Percentiles rank a stretch among this genome's conserved stretches.
phyloP scores from a whole-genome alignment of 2,329 filamentous ascomycete species.

The Colletotrichum sp. region DNA sequence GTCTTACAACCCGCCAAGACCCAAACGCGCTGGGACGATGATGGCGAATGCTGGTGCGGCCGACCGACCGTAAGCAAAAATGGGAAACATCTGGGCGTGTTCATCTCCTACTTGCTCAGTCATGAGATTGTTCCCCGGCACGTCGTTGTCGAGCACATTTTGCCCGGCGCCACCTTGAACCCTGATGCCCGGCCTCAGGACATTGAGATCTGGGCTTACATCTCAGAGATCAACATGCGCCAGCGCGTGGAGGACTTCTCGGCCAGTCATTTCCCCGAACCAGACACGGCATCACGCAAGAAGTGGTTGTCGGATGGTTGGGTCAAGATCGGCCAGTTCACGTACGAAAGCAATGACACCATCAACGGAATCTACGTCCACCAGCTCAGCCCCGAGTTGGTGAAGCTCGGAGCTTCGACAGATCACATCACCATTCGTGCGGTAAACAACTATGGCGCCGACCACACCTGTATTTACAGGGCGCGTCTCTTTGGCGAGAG shows the following conservation, averaged over 20 bases:
- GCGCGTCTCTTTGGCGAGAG: slow-evolving; percentile 60
- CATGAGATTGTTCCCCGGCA: slow-evolving; percentile 68
- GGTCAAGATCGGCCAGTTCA: slow-evolving; percentile 63
- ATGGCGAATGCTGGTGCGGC: slow-evolving; percentile 89
- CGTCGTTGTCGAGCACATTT: slow-evolving; percentile 75
- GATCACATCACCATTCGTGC: slow-evolving; percentile 60
- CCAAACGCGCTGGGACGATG: slow-evolving; percentile 74
- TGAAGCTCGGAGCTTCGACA: slow-evolving; percentile 51
- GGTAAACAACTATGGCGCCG: slow-evolving; percentile 62
- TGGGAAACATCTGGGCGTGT: slow-evolving; percentile 57
- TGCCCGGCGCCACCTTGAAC: slow-evolving; percentile 64
- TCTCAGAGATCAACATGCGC: slow-evolving; percentile 50
- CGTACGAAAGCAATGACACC: slow-evolving; percentile 50
- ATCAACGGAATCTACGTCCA: slow-evolving; percentile 58
- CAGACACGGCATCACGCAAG: slow-evolving; percentile 24
- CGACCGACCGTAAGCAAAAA: slow-evolving; percentile 44
- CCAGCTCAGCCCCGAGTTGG: slow-evolving; percentile 54
- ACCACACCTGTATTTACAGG: slow-evolving; percentile 72
- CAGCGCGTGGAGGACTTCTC: slow-evolving; percentile 49
- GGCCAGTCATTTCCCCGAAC: slow-evolving; percentile 41
- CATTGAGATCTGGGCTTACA: slow-evolving; percentile 73
- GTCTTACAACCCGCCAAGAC: slow-evolving; percentile 55
- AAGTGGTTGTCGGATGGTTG: slow-evolving; percentile 40
- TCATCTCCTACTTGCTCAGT: slow-evolving; percentile 68
- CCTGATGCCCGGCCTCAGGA: slow-evolving; percentile 67